phyloP scores from a whole-genome alignment of 331 rosid species.

The Quercus tomentella region DNA sequence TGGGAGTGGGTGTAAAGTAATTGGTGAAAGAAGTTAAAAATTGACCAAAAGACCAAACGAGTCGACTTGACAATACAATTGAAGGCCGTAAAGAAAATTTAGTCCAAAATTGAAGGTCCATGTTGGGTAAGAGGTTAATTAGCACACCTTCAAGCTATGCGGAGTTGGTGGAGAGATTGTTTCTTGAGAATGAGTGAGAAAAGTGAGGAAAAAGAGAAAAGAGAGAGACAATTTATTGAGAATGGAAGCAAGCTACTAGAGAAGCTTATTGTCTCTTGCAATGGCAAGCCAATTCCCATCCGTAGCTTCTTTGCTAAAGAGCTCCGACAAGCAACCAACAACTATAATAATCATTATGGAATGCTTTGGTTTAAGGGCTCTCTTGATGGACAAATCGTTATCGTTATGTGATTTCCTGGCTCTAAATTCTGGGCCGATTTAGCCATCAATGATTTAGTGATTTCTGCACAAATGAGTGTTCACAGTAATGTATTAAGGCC shows the following conservation, averaged over 20 bases:
- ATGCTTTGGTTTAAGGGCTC: not conserved
- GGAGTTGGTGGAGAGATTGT: too few relatives aligned
- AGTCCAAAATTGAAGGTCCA: too few relatives aligned
- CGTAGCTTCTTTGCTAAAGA: not conserved
- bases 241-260: not conserved
- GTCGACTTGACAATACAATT: too few relatives aligned
- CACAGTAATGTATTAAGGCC: too few relatives aligned
- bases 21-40: too few relatives aligned
- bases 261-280: not conserved
- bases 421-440: not conserved
- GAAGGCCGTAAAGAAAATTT: too few relatives aligned
- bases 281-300: not conserved
- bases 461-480: too few relatives aligned
- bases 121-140: too few relatives aligned
- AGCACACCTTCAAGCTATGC: too few relatives aligned
- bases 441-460: not conserved
- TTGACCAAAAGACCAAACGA: too few relatives aligned
- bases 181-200: not conserved
- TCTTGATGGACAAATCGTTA: not conserved
- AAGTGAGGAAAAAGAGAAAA: not conserved
- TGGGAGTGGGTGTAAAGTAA: too few relatives aligned
- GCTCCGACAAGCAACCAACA: not conserved
- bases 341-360: not conserved
- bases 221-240: not conserved
- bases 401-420: too few relatives aligned